Evolutionary conservation across 192 early-diverging fungal species (phyloP).

Genomic region (Helicostylum pulchrum): DNA sequence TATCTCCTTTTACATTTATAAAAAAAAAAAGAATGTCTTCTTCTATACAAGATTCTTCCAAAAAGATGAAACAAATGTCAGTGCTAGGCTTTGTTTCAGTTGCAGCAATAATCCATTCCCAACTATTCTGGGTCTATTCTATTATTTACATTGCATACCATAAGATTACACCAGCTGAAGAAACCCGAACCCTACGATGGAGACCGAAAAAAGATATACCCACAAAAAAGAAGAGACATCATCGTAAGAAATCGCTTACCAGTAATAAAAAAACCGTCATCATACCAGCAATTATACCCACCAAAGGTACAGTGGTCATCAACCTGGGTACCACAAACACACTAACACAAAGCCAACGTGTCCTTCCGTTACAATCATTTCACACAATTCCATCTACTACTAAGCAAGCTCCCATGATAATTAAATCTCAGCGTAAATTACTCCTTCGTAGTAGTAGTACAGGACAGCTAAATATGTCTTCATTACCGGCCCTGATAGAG

Average conservation of each 20-base stretch:
- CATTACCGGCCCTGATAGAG: constrained; percentile 6
- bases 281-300: too few relatives aligned
- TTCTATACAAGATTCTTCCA: neutral
- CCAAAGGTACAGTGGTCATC: neutral
- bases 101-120: constrained; percentile 6
- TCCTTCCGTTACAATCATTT: neutral
- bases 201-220: neutral
- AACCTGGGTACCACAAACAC: neutral
- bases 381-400: neutral
- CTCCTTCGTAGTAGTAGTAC: neutral
- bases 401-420: neutral
- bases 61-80: neutral
- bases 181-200: neutral
- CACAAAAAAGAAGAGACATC: constrained; percentile 1
- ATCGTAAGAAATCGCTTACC: neutral
- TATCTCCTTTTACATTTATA: neutral
- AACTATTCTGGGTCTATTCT: constrained; percentile 2
- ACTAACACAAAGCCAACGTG: neutral
- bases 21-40: constrained; percentile 1
- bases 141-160: constrained; percentile 10
- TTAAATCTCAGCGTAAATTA: neutral
- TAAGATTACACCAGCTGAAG: neutral
- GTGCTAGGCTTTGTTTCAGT: neutral
- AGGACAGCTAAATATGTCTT: neutral
- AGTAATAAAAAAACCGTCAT: too few relatives aligned